phyloP scores from a whole-genome alignment of 1,284 basidiomycete species.

The Malassezia yamatoensis region DNA sequence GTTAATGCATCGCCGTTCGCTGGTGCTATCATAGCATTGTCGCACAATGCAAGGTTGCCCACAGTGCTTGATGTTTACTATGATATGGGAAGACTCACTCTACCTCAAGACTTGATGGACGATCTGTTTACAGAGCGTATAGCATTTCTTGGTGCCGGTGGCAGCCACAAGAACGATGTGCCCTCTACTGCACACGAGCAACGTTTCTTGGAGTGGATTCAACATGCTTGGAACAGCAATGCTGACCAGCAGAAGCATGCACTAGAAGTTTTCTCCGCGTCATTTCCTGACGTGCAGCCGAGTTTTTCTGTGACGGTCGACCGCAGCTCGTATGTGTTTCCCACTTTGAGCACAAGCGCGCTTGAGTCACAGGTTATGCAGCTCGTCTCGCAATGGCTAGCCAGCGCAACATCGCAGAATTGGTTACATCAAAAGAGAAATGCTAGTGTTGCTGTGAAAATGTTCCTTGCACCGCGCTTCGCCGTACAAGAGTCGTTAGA shows the following conservation, averaged over 20 bases:
- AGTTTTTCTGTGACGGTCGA: slow-evolving; percentile 29
- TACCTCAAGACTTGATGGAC: slow-evolving; percentile 3
- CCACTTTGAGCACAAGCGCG: slow-evolving; percentile 28
- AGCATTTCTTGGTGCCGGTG: slow-evolving; percentile 10
- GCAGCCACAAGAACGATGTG: slow-evolving; percentile 13
- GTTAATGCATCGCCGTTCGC: neutral
- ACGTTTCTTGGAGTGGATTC: slow-evolving; percentile 20
- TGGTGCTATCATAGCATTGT: slow-evolving; percentile 1
- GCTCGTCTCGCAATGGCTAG: slow-evolving; percentile 4
- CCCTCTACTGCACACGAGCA: slow-evolving; percentile 21
- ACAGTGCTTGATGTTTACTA: slow-evolving; percentile 3
- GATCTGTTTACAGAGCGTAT: slow-evolving; percentile 2
- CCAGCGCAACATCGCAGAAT: neutral
- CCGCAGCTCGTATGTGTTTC: slow-evolving; percentile 37
- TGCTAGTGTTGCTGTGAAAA: slow-evolving; percentile 7
- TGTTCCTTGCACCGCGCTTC: slow-evolving; percentile 12
- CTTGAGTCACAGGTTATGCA: slow-evolving; percentile 25
- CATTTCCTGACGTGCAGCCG: neutral
- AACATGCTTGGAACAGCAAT: slow-evolving; percentile 20
- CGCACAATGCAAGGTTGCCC: slow-evolving; percentile 1
- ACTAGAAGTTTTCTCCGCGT: slow-evolving; percentile 1
- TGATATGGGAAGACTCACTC: neutral
- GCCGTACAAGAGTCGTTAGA: slow-evolving; percentile 9
- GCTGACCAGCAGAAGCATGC: slow-evolving; percentile 15
- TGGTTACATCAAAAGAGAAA: neutral